Evolutionary conservation across 495 filamentous ascomycete genomes (phyloP).

Genomic region (Hypoxylon perforatum): DNA sequence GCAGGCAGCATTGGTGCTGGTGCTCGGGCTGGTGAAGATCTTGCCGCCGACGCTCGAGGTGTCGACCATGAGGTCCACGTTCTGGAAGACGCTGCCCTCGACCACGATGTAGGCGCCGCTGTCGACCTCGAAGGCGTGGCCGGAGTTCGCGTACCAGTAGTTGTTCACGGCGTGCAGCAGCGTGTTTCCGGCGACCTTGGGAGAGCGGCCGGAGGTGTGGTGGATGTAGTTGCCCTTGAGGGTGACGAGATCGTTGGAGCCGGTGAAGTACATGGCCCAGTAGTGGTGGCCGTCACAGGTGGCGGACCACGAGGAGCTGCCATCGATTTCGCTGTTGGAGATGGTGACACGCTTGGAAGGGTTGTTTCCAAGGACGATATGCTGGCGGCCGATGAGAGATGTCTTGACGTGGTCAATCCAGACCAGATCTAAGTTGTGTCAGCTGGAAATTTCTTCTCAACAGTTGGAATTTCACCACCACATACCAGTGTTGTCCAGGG

Average conservation of each 20-base stretch:
- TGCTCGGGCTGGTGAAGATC: constrained; percentile 56
- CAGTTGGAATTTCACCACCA: constrained; percentile 3
- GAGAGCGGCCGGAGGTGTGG: constrained; percentile 63
- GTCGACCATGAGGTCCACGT: constrained; percentile 44
- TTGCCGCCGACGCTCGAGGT: constrained; percentile 47
- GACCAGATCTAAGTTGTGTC: constrained; percentile 43
- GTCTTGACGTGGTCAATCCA: constrained; percentile 58
- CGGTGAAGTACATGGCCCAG: constrained; percentile 62
- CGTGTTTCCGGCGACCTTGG: constrained; percentile 61
- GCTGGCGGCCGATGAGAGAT: constrained; percentile 59
- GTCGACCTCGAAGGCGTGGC: constrained; percentile 67
- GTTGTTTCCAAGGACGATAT: constrained; percentile 51
- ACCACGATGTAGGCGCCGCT: constrained; percentile 63
- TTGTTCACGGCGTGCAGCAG: constrained; percentile 68
- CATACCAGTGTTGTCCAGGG: constrained; percentile 35
- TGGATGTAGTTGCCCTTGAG: constrained; percentile 62
- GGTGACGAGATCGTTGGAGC: constrained; percentile 56
- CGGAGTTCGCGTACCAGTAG: constrained; percentile 65
- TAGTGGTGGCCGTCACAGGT: constrained; percentile 66
- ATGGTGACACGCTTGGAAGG: constrained; percentile 54
- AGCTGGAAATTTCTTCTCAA: not conserved
- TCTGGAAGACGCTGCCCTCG: constrained; percentile 71
- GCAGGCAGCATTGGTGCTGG: constrained; percentile 54
- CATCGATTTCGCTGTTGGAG: constrained; percentile 59
- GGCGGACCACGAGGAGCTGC: constrained; percentile 60